Conservation (phyloP, 805 yeast genomes). For the Saitoella complicata region DNA sequence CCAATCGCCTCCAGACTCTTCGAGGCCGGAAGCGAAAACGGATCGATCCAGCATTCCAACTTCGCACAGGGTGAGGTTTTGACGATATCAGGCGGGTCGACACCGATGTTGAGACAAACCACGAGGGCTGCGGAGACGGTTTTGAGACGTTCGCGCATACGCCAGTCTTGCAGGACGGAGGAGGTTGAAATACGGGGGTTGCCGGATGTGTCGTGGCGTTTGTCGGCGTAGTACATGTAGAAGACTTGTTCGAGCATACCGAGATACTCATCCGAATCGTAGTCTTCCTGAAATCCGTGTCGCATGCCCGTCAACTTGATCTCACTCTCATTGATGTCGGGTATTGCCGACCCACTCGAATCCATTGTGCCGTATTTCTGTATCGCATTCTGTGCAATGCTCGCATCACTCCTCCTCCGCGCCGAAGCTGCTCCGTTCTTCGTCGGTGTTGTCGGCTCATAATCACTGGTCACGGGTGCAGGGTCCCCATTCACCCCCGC, state of each 20-base stretch:
- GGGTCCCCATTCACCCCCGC: too few species aligned
- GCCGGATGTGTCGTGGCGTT: slow-evolving; percentile 81
- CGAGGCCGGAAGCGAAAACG: slow-evolving; percentile 61
- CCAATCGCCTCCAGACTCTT: slow-evolving; percentile 87
- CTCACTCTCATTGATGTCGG: too few species aligned
- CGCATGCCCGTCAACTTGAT: slow-evolving; percentile 23
- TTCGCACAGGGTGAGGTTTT: slow-evolving; percentile 88
- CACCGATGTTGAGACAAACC: slow-evolving; percentile 79
- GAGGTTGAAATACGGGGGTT: slow-evolving; percentile 44
- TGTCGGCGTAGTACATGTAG: slow-evolving; percentile 75
- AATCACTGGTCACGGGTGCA: too few species aligned
- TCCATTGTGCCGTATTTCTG: too few species aligned
- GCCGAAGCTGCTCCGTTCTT: too few species aligned
- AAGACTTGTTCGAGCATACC: slow-evolving; percentile 39
- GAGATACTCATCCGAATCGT: slow-evolving; percentile 36
- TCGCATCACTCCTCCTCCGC: too few species aligned
- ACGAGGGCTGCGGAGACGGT: slow-evolving; percentile 89
- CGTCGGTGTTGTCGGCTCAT: too few species aligned
- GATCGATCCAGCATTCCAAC: slow-evolving; percentile 87
- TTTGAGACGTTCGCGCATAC: slow-evolving; percentile 78
- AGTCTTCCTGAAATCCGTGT: slow-evolving; percentile 46
- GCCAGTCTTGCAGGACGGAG: slow-evolving; percentile 65
- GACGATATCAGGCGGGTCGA: slow-evolving; percentile 91
- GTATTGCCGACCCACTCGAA: too few species aligned
- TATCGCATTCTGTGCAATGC: too few species aligned